Conservation (phyloP, 352 stramenopile genomes). For the Albugo candida region DNA sequence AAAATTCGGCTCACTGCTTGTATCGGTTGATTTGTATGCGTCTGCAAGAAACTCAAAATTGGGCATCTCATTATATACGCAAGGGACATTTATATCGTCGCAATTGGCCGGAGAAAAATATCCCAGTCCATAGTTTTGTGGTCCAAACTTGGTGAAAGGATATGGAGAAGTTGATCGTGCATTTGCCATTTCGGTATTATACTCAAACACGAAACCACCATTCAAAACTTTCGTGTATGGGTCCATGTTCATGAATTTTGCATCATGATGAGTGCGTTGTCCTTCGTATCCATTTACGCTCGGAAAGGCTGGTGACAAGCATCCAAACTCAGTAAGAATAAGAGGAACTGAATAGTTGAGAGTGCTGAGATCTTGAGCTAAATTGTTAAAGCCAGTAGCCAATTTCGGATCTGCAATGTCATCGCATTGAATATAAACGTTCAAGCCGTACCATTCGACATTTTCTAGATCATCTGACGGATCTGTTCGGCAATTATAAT, state of each 20-base stretch:
- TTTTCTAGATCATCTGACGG: constrained; percentile 34
- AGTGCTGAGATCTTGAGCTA: constrained; percentile 30
- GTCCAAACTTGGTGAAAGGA: constrained; percentile 51
- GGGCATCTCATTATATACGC: constrained; percentile 52
- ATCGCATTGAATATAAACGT: constrained; percentile 65
- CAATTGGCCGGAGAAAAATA: constrained; percentile 63
- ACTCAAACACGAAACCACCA: constrained; percentile 69
- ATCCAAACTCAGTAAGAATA: constrained; percentile 71
- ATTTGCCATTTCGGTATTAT: constrained; percentile 57
- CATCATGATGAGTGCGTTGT: constrained; percentile 43
- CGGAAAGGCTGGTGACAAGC: constrained; percentile 33
- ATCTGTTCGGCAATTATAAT: constrained; percentile 71
- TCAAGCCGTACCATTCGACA: constrained; percentile 74
- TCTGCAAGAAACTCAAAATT: constrained; percentile 47
- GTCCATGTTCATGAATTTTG: constrained; percentile 26
- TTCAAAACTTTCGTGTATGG: constrained; percentile 31
- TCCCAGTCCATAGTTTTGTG: constrained; percentile 72
- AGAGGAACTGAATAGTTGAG: constrained; percentile 60
- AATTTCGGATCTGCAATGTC: constrained; percentile 20
- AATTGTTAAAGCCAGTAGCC: constrained; percentile 29
- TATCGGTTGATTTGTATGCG: constrained; percentile 17
- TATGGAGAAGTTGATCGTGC: constrained; percentile 25
- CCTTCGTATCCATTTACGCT: constrained; percentile 39
- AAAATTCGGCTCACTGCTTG: constrained; percentile 15
- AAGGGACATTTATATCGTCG: constrained; percentile 28